Percentiles rank a stretch among this genome's conserved stretches.
These are phyloP conservation scores for Xylaria sp. DNA, from an alignment of 2,329 filamentous ascomycete species.

Conservation along the genomic window DNA sequence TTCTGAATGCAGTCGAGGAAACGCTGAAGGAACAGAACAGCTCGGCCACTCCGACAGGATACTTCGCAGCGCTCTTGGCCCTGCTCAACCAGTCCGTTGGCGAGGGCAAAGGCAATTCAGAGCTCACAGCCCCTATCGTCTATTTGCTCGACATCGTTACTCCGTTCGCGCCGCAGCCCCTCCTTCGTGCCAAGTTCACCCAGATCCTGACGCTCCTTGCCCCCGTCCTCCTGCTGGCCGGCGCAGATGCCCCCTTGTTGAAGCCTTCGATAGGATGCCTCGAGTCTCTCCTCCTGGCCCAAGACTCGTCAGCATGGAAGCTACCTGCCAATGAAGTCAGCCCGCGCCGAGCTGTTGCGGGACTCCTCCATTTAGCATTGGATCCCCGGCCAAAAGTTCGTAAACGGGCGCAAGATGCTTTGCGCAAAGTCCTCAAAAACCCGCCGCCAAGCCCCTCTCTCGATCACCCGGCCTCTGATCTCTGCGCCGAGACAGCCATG, in stretches of 20 bases:
- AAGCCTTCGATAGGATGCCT: slow-evolving; percentile 91
- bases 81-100: slow-evolving; percentile 82
- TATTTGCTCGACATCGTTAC: slow-evolving; percentile 96
- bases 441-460: slow-evolving; percentile 91
- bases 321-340: slow-evolving; percentile 84
- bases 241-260: slow-evolving; percentile 88
- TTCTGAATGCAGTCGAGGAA: slow-evolving; percentile 91
- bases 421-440: slow-evolving; percentile 83
- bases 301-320: slow-evolving; percentile 90
- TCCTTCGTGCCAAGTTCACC: slow-evolving; percentile 94
- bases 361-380: slow-evolving; percentile 83
- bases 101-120: slow-evolving; percentile 77
- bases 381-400: slow-evolving; percentile 93
- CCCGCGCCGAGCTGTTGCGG: slow-evolving; percentile 86
- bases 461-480: slow-evolving; percentile 93
- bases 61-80: slow-evolving; percentile 94
- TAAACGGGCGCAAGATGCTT: slow-evolving; percentile 89
- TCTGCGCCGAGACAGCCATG: slow-evolving; percentile 93
- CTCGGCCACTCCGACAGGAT: slow-evolving; percentile 85
- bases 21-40: slow-evolving; percentile 90
- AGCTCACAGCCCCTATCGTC: slow-evolving; percentile 85
- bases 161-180: slow-evolving; percentile 82
- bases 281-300: slow-evolving; percentile 88
- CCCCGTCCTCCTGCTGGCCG: slow-evolving; percentile 80
- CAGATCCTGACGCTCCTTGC: slow-evolving; percentile 90